Percentiles rank a stretch among this genome's conserved stretches.
phyloP scores from a whole-genome alignment of 2,329 filamentous ascomycete species.

The Colletotrichum melonis region DNA sequence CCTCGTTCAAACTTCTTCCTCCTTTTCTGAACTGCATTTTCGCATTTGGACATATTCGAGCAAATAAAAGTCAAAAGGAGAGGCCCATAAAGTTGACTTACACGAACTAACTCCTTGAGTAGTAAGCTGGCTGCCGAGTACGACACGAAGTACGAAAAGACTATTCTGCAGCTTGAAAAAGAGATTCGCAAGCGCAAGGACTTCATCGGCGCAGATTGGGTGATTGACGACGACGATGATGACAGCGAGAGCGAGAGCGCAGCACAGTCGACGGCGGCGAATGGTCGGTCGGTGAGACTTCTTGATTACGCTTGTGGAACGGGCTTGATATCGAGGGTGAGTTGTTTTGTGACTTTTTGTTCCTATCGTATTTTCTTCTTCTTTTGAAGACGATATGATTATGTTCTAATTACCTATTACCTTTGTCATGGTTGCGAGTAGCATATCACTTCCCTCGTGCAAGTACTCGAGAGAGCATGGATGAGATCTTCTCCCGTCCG shows the following conservation, averaged over 20 bases:
- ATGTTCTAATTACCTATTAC: neutral
- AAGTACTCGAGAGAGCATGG: too few species aligned
- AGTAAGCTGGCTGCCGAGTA: conserved; percentile 67
- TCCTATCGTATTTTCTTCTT: too few species aligned
- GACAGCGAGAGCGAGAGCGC: conserved; percentile 10
- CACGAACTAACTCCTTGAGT: neutral
- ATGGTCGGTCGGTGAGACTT: conserved; percentile 55
- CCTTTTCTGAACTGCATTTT: neutral
- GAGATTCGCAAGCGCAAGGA: conserved; percentile 63
- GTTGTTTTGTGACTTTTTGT: conserved; percentile 36
- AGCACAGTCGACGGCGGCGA: neutral
- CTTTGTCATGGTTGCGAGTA: neutral
- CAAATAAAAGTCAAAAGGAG: neutral
- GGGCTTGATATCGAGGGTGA: conserved; percentile 72
- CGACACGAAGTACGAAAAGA: conserved; percentile 66
- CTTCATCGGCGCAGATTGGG: conserved; percentile 73
- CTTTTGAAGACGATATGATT: too few species aligned
- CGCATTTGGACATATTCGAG: neutral
- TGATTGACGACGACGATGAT: conserved; percentile 49
- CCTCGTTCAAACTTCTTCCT: neutral
- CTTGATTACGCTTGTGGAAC: conserved; percentile 84
- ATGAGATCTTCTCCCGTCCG: neutral
- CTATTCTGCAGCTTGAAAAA: conserved; percentile 63
- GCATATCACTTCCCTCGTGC: neutral
- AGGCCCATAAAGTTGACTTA: neutral